Percentiles rank a stretch among this genome's conserved stretches.
Evolutionary conservation across 768 basidiomycete species (phyloP).

Genomic region (Naganishia randhawae): DNA sequence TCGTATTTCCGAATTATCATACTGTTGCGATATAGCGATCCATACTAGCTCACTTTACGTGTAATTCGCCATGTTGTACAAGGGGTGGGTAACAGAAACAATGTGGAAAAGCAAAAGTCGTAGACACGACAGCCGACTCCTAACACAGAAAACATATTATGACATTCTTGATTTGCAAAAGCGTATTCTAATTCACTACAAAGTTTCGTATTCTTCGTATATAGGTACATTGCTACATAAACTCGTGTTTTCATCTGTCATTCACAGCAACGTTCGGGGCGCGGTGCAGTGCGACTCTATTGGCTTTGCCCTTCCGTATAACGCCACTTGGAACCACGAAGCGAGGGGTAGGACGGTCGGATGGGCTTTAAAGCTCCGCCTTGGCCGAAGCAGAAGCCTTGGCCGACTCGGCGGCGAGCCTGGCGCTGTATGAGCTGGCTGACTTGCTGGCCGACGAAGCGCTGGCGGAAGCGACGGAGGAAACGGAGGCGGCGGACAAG

Average conservation of each 20-base stretch:
- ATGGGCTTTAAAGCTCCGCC: slow-evolving; percentile 48
- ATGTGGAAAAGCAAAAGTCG: too few species aligned
- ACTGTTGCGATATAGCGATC: slow-evolving; percentile 54
- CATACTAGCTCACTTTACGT: background rate
- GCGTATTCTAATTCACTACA: slow-evolving; percentile 3
- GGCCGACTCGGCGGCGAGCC: slow-evolving; percentile 42
- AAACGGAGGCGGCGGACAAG: slow-evolving; percentile 39
- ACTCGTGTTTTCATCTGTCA: slow-evolving; percentile 1
- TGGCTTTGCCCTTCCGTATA: background rate
- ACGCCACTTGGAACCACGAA: too few species aligned
- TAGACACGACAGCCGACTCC: too few species aligned
- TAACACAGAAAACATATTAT: background rate
- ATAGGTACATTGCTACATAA: background rate
- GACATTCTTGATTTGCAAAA: background rate
- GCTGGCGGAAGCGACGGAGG: slow-evolving; percentile 36
- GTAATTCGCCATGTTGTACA: background rate
- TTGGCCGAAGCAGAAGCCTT: slow-evolving; percentile 45
- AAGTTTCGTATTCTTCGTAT: slow-evolving; percentile 5
- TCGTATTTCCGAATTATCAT: slow-evolving; percentile 95
- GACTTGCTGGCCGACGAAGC: slow-evolving; percentile 30
- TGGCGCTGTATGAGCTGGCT: slow-evolving; percentile 41
- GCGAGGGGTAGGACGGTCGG: too few species aligned
- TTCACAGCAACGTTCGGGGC: background rate
- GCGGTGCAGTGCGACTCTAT: background rate
- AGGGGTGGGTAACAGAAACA: background rate